Evolutionary conservation across 179 eudicot genomes (phyloP), one percentile per base, ranked within the genome.

Genomic region (Beta lomatogona): DNA sequence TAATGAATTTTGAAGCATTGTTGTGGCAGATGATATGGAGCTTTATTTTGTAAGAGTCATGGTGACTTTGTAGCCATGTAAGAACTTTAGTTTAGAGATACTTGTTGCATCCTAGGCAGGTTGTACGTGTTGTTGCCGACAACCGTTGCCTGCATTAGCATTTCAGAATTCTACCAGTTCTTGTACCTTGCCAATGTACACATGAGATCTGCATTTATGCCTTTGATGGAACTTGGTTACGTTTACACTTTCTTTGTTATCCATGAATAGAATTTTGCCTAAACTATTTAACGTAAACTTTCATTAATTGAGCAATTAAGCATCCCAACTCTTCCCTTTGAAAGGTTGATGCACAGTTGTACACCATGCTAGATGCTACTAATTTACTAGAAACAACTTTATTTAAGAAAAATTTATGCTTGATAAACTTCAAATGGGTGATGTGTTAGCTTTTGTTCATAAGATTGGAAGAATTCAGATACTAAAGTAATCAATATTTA

Each of bases 81-180:
- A 9, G 8, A 67, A 44, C 79, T 55, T 28, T 75, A 81, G 58
- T 36, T 74, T 66, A 75, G 73, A 64, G 50, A 21, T 79, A 67
- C 58, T 44, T 45, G 28, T 66, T 14, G 61, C 13, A 36, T 31
- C 60, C 9, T 54, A 68, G 68, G 52, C 57, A 45, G 64, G 73
- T 41, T 18, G n/a, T 69, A 55, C 53, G 77, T 44, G 77, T 75
- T 75, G 76, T 73, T 55, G 15, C 13, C 45, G 66, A 57, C 77
- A 57, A 75, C 77, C 75, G 48, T 78, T 68, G 75, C 75, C 74
- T 67, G 81, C 81, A 7, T 57, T 71, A 54, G 73, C 66, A 7
- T 16, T 52, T 57, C 59, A 54, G 73, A 77, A 13, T 13, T 18
- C 64, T 78, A 46, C 28, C 10, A 54, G 55, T 77, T 12, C 15